These are phyloP conservation scores for Ceratocystis colombiana DNA, from an alignment of 2,329 filamentous ascomycete species.

Conservation along the genomic window DNA sequence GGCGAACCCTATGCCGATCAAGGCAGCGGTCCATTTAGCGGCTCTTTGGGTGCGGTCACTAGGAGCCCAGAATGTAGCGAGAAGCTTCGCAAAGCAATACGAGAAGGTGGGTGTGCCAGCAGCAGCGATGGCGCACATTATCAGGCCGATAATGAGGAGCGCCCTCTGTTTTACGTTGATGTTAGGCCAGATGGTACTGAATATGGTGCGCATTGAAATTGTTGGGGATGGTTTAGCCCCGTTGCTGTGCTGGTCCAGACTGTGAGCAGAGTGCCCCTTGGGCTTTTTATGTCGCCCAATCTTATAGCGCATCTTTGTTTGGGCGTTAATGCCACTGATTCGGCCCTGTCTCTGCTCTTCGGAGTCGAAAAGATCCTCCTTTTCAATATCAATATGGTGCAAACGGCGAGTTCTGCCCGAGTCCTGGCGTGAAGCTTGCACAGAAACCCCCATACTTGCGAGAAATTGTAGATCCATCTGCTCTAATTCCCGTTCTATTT, in stretches of 20 bases:
- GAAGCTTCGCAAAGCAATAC: slow-evolving; percentile 61
- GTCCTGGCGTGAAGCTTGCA: slow-evolving; percentile 33
- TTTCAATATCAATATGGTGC: not conserved
- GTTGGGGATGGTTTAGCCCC: not conserved
- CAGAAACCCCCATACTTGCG: slow-evolving; percentile 12
- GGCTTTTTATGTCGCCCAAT: not conserved
- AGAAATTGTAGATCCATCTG: slow-evolving; percentile 10
- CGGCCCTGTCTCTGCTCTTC: not conserved
- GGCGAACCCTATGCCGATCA: slow-evolving; percentile 56
- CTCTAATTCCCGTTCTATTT: not conserved
- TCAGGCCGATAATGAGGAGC: slow-evolving; percentile 50
- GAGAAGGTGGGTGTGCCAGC: slow-evolving; percentile 64
- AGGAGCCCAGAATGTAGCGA: slow-evolving; percentile 56
- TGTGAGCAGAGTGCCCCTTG: not conserved
- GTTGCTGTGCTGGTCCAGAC: not conserved
- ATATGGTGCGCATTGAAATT: slow-evolving; percentile 35
- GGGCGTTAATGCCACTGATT: not conserved
- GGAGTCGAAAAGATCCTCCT: not conserved
- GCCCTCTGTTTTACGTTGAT: slow-evolving; percentile 44
- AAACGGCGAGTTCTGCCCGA: slow-evolving; percentile 5
- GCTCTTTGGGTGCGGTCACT: slow-evolving; percentile 42
- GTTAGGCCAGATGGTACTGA: slow-evolving; percentile 60
- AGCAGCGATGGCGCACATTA: slow-evolving; percentile 53
- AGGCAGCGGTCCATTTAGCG: slow-evolving; percentile 56
- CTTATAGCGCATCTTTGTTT: not conserved